Base-by-base conservation (phyloP, 2,329 filamentous ascomycete genomes). In the Epichloe festucae region DNA sequence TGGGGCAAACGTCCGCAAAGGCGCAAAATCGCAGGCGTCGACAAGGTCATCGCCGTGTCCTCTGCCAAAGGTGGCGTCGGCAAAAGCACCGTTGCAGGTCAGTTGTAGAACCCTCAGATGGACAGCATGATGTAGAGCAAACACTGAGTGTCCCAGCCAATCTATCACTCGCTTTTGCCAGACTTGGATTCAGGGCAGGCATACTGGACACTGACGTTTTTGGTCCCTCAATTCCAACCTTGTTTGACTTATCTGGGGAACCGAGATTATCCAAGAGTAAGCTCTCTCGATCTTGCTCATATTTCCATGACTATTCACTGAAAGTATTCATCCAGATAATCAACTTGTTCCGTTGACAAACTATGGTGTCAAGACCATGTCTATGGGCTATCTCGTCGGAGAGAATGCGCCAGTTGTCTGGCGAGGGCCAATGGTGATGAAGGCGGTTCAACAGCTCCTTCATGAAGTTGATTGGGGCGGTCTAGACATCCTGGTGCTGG, bases 1-100 rank as follows among this genome's bases (percentile, higher is more conserved):
- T 73, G 71, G 69, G 81, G 87, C 50, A 87, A 88, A 23, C 76
- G 95, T 11, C 91, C 93, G 0, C 79, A 89, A 59, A 84, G 85
- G 61, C 80, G 88, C 57, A 82, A 80, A 59, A 95, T 98, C 59
- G 78, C 79, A 27, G 82, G 90, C 65, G 91, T 98, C 23, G 79
- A 82, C 57, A 95, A 95, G 65, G 82, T 96, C n/a, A 81, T 98
- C 53, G 89, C 90, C n/a, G 88, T 98, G 14, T 95, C 89, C 4
- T 97, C 90, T 1, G 93, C 93, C 14, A 98, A 98, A 65, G 93
- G 93, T 2, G 93, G 93, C n/a, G 93, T 98, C 0, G 93, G 93
- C 1, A 98, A 98, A 66, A 95, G 89, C 59, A 98, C 93, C 7
- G 82, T 97, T 44, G 84, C 91, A 53, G 85, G 87, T 87, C 62